phyloP scores from a whole-genome alignment of 768 basidiomycete genomes.

The Mycena epipterygia region DNA sequence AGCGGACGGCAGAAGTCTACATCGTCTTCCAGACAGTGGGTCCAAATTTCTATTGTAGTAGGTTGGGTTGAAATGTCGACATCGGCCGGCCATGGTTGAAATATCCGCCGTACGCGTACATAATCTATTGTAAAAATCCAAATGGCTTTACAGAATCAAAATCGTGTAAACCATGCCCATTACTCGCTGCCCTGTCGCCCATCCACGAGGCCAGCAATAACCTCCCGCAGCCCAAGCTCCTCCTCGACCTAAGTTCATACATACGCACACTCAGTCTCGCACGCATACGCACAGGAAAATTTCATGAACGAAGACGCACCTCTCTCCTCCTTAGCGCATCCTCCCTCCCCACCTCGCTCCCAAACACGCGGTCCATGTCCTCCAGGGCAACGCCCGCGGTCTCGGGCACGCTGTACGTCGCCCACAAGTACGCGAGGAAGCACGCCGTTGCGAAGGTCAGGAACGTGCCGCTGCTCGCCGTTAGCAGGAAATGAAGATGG shows the following conservation, averaged over 20 bases:
- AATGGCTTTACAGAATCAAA: too few relatives aligned
- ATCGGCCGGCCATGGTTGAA: too few relatives aligned
- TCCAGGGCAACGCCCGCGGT: conserved; percentile 84
- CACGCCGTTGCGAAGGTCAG: conserved; percentile 75
- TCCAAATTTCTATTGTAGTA: too few relatives aligned
- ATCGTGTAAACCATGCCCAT: too few relatives aligned
- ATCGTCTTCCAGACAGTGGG: too few relatives aligned
- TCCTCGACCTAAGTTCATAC: conserved; percentile 63
- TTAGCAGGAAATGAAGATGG: neutral
- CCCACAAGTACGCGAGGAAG: conserved; percentile 78
- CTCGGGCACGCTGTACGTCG: conserved; percentile 78
- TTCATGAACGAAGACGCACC: conserved; percentile 57
- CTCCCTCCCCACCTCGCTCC: conserved; percentile 67
- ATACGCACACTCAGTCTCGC: neutral
- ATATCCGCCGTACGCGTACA: too few relatives aligned
- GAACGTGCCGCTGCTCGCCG: conserved; percentile 70
- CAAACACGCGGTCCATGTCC: conserved; percentile 80
- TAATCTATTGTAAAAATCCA: too few relatives aligned
- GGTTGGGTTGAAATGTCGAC: too few relatives aligned
- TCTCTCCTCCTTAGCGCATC: conserved; percentile 64
- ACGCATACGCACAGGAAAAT: neutral
- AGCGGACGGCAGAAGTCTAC: neutral
- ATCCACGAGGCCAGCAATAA: conserved; percentile 56
- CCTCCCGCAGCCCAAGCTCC: conserved; percentile 64
- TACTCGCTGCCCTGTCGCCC: conserved; percentile 1